These are phyloP conservation scores for Vitis rupestris DNA, from an alignment of 164 flowering plant genomes.

Conservation along the genomic window DNA sequence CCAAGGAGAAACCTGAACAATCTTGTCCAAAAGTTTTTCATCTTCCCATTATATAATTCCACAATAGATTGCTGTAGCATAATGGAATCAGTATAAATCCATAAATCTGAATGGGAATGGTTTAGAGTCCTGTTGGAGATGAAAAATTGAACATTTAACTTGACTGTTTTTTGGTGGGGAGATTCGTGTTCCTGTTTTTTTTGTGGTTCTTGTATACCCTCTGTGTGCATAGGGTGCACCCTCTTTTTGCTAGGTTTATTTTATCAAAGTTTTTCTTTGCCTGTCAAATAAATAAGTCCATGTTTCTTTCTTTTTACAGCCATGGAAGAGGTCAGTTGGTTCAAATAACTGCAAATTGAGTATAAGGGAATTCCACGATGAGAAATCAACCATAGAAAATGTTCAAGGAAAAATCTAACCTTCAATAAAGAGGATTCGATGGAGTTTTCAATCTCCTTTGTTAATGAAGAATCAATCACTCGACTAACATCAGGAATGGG, in stretches of 20 bases:
- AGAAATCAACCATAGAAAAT: neutral
- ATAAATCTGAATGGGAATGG: no score
- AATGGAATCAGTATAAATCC: neutral
- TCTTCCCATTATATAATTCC: neutral
- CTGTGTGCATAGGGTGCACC: no score
- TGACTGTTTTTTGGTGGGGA: no score
- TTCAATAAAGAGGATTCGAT: slow-evolving; percentile 45
- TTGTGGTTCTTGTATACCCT: no score
- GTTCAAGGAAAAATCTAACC: slow-evolving; percentile 29
- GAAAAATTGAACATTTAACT: no score
- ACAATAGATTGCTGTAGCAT: neutral
- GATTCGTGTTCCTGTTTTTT: no score
- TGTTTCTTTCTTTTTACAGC: neutral
- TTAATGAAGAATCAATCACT: slow-evolving; percentile 23
- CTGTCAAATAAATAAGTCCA: no score
- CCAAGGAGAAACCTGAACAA: neutral
- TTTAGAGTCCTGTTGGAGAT: no score
- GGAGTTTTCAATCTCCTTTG: slow-evolving; percentile 47
- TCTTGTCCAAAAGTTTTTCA: neutral
- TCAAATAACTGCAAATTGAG: neutral
- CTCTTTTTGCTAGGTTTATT: no score
- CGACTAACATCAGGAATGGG: slow-evolving; percentile 47
- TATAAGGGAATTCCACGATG: neutral
- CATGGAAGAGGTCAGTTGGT: neutral
- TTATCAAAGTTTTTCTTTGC: no score